These are phyloP conservation scores for Eutrema japonicum DNA, from an alignment of 345 rosid species.

Conservation along the genomic window DNA sequence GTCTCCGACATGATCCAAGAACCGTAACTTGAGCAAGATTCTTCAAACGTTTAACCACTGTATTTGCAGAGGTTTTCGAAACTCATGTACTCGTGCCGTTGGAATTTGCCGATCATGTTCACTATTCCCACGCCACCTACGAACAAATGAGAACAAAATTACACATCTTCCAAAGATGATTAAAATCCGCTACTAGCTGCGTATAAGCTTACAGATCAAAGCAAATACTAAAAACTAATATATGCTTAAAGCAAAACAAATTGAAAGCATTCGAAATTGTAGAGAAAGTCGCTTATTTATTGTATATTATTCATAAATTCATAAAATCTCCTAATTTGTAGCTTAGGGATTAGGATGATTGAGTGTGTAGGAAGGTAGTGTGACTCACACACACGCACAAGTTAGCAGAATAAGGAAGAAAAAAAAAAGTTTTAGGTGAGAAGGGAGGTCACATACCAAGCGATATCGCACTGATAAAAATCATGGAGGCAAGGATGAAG, in stretches of 20 bases:
- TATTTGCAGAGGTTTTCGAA: conserved; percentile 68
- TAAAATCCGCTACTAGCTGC: not conserved
- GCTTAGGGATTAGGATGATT: not conserved
- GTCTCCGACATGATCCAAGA: not conserved
- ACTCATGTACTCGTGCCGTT: conserved; percentile 65
- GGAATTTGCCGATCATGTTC: conserved; percentile 55
- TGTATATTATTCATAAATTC: too few relatives aligned
- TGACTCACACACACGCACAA: not conserved
- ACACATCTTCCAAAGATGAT: not conserved
- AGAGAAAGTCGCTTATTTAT: not conserved
- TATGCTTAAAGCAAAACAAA: not conserved
- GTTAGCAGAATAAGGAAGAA: not conserved
- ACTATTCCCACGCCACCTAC: conserved; percentile 66
- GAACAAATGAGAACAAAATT: not conserved
- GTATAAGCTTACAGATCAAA: too few relatives aligned
- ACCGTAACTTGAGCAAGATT: not conserved
- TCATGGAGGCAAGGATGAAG: conserved; percentile 65
- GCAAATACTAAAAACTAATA: too few relatives aligned
- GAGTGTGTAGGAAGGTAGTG: not conserved
- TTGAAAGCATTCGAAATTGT: too few relatives aligned
- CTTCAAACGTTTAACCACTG: conserved; percentile 30
- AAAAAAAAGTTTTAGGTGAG: not conserved
- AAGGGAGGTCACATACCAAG: conserved; percentile 51
- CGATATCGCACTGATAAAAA: conserved; percentile 63
- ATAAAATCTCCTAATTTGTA: too few relatives aligned